These are phyloP conservation scores for Chimonanthus praecox DNA, from an alignment of 164 flowering plant species.

Conservation along the genomic window DNA sequence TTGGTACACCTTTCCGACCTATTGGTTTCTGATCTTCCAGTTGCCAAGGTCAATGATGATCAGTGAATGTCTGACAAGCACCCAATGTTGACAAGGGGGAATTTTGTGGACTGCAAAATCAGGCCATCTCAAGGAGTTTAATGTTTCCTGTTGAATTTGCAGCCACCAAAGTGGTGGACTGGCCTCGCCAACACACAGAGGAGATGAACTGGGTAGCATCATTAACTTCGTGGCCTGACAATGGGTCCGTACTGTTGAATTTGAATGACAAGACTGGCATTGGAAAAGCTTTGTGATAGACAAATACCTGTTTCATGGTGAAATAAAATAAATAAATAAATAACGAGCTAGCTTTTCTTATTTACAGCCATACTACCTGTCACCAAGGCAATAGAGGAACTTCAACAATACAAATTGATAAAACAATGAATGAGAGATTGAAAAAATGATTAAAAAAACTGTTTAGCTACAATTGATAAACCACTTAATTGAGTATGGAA, in stretches of 20 bases:
- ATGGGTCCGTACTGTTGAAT: slow-evolving; percentile 54
- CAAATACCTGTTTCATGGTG: slow-evolving; percentile 48
- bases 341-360: too few relatives aligned
- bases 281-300: slow-evolving; percentile 92
- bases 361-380: too few relatives aligned
- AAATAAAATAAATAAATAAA: not conserved
- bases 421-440: too few relatives aligned
- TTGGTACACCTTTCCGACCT: not conserved
- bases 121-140: slow-evolving; percentile 88
- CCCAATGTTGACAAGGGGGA: not conserved
- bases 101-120: slow-evolving; percentile 5
- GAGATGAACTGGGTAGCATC: slow-evolving; percentile 78
- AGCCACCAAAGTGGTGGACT: slow-evolving; percentile 77
- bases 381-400: too few relatives aligned
- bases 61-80: not conserved
- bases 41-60: not conserved
- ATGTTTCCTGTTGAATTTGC: slow-evolving; percentile 90
- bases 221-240: slow-evolving; percentile 60
- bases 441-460: too few relatives aligned
- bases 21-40: not conserved
- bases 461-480: too few relatives aligned
- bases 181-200: slow-evolving; percentile 91
- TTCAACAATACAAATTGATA: too few relatives aligned
- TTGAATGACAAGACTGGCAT: slow-evolving; percentile 86
- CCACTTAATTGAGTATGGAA: too few relatives aligned